Evolutionary conservation across 2,329 filamentous ascomycete genomes (phyloP), one percentile per base, ranked within the genome.

Genomic region (Hymenoscyphus linearis): DNA sequence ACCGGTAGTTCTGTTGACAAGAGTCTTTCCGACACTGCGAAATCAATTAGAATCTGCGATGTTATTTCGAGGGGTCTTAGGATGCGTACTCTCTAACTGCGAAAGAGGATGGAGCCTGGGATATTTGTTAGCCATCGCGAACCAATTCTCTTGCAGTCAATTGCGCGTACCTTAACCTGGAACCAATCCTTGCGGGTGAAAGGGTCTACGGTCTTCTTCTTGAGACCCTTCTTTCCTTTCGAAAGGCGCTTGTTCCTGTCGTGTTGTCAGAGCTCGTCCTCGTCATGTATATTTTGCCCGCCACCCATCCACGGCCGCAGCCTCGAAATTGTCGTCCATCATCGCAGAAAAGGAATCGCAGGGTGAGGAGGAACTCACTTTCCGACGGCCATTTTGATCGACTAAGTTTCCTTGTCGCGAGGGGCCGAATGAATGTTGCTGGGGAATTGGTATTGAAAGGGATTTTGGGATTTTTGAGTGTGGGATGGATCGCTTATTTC

Each of bases 201-300:
- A 76, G 95, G 93, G 81, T 99, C 95, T 74, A 89, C 83, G 76
- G 93, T 93, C 84, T 93, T 93, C 93, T 99, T 98, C 91, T 98
- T 98, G 79, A 98, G 86, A 81, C 95, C 93, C 88, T 99, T 99
- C 91, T 98, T 99, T 84, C 95, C 95, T 88, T 99, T 99, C 72
- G 95, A 98, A 85, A 99, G 88, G 86, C 95, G 92, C 92, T 99
- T 99, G 89, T 99, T 99, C 91, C 89, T 92, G 62, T 69, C 55
- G 52, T 68, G 47, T 60, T 67, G 71, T 74, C 65, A 74, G 71
- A 70, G 54, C 52, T 44, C 57, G 55, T 61, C 61, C 60, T 55
- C 58, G 52, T 22, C 44, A 26, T 25, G 10, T 18, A 55, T 55
- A 58, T 58, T 61, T 63, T 66, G 62, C 65, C 67, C 65, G 65